phyloP scores from a whole-genome alignment of 257 asterid species.

The Oldenlandia corymbosa region DNA sequence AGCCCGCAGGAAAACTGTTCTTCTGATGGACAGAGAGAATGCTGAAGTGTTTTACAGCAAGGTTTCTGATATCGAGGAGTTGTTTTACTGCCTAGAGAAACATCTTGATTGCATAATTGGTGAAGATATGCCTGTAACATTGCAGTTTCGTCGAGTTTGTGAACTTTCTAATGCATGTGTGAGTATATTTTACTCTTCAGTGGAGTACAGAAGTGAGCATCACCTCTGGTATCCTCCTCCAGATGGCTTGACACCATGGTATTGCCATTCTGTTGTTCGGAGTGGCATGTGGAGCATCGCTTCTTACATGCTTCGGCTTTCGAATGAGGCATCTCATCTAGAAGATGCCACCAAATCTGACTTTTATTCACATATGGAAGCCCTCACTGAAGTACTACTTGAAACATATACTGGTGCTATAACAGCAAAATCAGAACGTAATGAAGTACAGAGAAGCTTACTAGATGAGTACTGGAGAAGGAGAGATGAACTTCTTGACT shows the following conservation, averaged over 20 bases:
- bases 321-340: conserved; percentile 45
- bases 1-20: conserved; percentile 83
- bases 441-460: conserved; percentile 62
- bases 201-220: conserved; percentile 63
- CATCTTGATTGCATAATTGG: conserved; percentile 52
- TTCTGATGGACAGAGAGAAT: conserved; percentile 96
- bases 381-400: conserved; percentile 67
- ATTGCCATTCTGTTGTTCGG: conserved; percentile 60
- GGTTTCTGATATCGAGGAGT: conserved; percentile 85
- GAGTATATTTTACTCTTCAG: conserved; percentile 53
- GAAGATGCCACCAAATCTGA: conserved; percentile 49
- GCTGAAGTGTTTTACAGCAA: conserved; percentile 93
- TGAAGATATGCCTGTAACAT: conserved; percentile 48
- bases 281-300: conserved; percentile 79
- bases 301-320: conserved; percentile 69
- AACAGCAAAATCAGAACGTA: conserved; percentile 70
- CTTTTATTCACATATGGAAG: conserved; percentile 58
- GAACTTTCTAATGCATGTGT: conserved; percentile 85
- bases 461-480: conserved; percentile 68
- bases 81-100: conserved; percentile 76
- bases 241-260: conserved; percentile 91
- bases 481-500: conserved; percentile 74
- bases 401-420: conserved; percentile 81
- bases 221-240: conserved; percentile 83
- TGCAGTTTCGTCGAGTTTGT: conserved; percentile 67